Evolutionary conservation across 2,329 filamentous ascomycete genomes (phyloP), one percentile per base, ranked within the genome.

Genomic region (Septoria linicola): DNA sequence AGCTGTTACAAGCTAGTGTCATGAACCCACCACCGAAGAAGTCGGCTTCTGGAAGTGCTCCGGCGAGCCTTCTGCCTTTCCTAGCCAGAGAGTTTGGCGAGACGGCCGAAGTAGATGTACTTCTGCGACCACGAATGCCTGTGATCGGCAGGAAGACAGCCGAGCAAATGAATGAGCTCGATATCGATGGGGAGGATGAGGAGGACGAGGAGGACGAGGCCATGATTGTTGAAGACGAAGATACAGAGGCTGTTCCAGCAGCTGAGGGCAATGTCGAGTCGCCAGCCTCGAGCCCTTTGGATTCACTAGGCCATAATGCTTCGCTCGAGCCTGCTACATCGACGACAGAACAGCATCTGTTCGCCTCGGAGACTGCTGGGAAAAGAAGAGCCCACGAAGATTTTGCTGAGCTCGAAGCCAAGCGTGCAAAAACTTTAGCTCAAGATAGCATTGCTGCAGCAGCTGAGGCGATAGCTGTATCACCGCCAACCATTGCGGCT

Each of bases 1-100:
- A 84, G 25, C 85, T 87, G 35, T 88, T 96, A 80, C 65, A 93
- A 8, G 83, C 89, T 4, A 92, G 89, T 67, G 83, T 95, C 10
- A 74, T 96, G 53, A 89, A 93, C 68, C 82, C 57, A 67, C 82
- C 56, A 75, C 83, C 63, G 74, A 80, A 63, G 78, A 83, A 65
- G 80, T 84, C 35, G 76, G 53, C 54, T 13, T 42, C 47, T 32
- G 41, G 46, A 8, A 58, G 55, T 8, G 81, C 57, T 8, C 79
- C 81, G 44, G 78, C 87, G 21, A 93, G 85, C 67, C 85, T 96
- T 41, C 71, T 96, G 41, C 91, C 92, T 0, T 87, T 95, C 62
- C 73, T 96, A 20, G 80, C 83, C 6, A 79, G 83, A 48, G 78
- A 81, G 43, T 88, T 83, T 62, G 76, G 83, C 0, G 68, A 77